phyloP scores from a whole-genome alignment of 2,329 filamentous ascomycete genomes.

The Alternaria sp. region DNA sequence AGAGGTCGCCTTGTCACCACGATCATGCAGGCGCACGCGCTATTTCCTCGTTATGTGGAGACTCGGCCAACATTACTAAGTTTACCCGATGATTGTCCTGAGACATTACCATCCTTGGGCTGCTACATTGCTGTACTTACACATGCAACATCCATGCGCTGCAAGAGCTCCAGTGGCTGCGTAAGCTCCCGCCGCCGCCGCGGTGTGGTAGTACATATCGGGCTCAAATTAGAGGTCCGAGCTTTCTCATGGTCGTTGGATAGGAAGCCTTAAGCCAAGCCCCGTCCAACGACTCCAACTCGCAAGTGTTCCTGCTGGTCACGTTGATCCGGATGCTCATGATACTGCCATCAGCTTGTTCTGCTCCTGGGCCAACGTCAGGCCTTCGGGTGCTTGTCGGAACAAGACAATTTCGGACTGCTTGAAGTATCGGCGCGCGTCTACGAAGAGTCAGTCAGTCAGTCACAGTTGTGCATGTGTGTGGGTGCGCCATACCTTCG shows the following conservation, averaged over 20 bases:
- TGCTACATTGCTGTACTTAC: conserved; percentile 3
- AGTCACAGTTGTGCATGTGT: not conserved
- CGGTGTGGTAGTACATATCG: not conserved
- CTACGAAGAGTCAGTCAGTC: conserved; percentile 56
- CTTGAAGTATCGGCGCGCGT: conserved; percentile 97
- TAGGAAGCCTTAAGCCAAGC: not conserved
- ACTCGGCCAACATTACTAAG: conserved; percentile 4
- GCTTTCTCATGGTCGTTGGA: not conserved
- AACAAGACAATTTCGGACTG: conserved; percentile 98
- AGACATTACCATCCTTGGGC: not conserved
- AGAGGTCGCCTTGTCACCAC: not conserved
- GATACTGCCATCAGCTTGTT: conserved; percentile 53
- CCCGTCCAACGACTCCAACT: not conserved
- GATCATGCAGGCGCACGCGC: conserved; percentile 1
- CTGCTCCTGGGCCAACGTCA: conserved; percentile 58
- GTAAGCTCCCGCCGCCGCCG: not conserved
- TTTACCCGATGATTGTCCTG: not conserved
- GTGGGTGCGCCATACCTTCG: conserved; percentile 68
- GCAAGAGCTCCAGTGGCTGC: not conserved
- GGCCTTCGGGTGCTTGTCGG: conserved; percentile 71
- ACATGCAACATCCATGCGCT: not conserved
- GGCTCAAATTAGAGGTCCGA: not conserved
- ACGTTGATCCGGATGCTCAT: conserved; percentile 23
- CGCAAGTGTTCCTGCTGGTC: not conserved
- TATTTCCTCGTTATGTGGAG: conserved; percentile 6